phyloP scores from a whole-genome alignment of 164 flowering plant species.

The Magnolia officinalis region DNA sequence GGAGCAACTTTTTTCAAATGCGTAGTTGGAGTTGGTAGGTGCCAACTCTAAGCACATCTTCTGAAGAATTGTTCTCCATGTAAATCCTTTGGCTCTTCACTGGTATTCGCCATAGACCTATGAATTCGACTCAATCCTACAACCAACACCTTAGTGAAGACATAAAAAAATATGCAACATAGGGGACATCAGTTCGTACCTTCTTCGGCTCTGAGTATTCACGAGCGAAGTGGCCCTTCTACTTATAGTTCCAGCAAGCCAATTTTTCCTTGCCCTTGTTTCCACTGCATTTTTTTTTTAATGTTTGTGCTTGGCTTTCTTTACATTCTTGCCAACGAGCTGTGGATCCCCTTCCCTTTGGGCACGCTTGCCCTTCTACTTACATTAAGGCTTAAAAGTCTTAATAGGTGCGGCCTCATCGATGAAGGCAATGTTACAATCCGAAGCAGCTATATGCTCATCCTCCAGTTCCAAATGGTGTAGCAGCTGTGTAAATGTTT shows the following conservation, averaged over 20 bases:
- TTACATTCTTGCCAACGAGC: neutral
- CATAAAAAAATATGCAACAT: neutral
- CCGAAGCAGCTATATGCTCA: neutral
- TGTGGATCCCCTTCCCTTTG: too few species aligned
- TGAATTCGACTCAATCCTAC: neutral
- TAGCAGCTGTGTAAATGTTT: neutral
- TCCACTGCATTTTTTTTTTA: neutral
- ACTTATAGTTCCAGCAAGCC: neutral
- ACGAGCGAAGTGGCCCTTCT: constrained; percentile 1
- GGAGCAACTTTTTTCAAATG: too few species aligned
- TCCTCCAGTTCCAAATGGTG: neutral
- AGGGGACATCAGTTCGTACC: neutral
- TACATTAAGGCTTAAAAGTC: too few species aligned
- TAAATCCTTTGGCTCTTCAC: too few species aligned
- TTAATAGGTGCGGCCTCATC: too few species aligned
- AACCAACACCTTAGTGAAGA: neutral
- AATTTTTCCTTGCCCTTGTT: neutral
- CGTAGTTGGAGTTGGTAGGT: too few species aligned
- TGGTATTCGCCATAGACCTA: neutral
- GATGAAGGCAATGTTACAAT: neutral
- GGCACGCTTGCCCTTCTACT: too few species aligned
- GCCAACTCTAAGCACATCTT: too few species aligned
- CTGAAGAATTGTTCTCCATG: too few species aligned
- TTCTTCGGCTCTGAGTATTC: neutral
- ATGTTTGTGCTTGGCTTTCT: neutral